phyloP scores from a whole-genome alignment of 257 asterid genomes.

The Scutellaria minor region DNA sequence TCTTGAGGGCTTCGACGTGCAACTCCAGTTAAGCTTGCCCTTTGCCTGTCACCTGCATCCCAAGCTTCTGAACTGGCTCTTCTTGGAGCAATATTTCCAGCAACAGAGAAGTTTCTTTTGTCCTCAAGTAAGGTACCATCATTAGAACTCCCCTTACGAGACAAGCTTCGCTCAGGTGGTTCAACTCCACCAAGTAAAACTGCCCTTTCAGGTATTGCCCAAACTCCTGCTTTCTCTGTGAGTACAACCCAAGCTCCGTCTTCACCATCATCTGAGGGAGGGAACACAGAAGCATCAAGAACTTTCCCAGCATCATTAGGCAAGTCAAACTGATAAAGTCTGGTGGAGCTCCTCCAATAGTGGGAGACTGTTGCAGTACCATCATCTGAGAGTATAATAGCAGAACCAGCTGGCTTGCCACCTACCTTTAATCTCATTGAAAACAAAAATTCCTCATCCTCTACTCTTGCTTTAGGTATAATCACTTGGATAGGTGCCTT shows the following conservation, averaged over 20 bases:
- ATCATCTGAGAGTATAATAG: conserved; percentile 83
- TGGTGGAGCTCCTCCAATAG: conserved; percentile 83
- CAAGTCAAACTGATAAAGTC: conserved; percentile 89
- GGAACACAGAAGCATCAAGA: conserved; percentile 88
- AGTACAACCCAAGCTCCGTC: conserved; percentile 95
- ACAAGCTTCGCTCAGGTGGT: conserved; percentile 94
- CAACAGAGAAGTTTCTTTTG: conserved; percentile 57
- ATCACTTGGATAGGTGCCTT: conserved; percentile 88
- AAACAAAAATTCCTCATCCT: conserved; percentile 84
- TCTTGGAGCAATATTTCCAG: conserved; percentile 70
- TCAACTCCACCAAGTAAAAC: conserved; percentile 89
- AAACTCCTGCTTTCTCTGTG: conserved; percentile 95
- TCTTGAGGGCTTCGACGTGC: conserved; percentile 76
- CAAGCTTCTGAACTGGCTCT: conserved; percentile 86
- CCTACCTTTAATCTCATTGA: conserved; percentile 87
- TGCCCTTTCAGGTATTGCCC: conserved; percentile 98
- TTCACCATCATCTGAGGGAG: conserved; percentile 69
- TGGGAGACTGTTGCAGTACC: conserved; percentile 98
- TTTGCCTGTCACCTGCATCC: conserved; percentile 78
- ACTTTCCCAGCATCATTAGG: conserved; percentile 96
- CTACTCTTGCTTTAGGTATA: conserved; percentile 94
- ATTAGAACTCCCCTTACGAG: conserved; percentile 91
- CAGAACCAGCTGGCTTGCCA: conserved; percentile 94
- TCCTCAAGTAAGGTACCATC: conserved; percentile 72
- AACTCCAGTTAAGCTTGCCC: conserved; percentile 63